Evolutionary conservation across 1,284 basidiomycete species (phyloP), one percentile per base, ranked within the genome.

Genomic region (Dichomitus squalens): DNA sequence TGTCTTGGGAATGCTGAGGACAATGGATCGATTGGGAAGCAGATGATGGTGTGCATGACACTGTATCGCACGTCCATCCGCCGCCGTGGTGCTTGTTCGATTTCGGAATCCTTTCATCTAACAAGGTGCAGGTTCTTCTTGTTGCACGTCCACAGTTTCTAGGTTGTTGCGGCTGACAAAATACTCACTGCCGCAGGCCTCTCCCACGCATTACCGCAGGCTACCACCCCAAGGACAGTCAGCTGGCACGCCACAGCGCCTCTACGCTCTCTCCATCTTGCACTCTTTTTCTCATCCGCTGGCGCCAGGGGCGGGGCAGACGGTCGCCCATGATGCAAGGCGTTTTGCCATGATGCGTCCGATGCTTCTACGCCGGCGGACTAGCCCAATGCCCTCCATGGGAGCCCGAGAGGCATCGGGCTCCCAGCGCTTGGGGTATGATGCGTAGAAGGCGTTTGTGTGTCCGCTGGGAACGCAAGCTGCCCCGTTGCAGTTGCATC

Each of bases 351-450:
- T 53, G 41, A 47, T 46, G 43, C 43, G 43, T 33, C 29, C 52
- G 48, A 18, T 48, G 48, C 48, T 54, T 48, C 52, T 31, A 29
- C 34, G 35, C 46, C 29, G 16, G 18, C 29, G 46, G 31, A 5
- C 46, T 48, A 21, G 34, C 48, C 48, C 48, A 35, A 21, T 20
- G 33, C 48, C 48, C 48, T 38, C 56, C 59, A 57, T 64, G 62
- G 62, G 62, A 64, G 59, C 52, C 62, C 62, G 62, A 60, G 14
- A 35, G 16, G 25, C 44, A 46, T 60, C 62, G 62, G 62, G 62
- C 62, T 64, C 59, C 23, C 62, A 61, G 59, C 57, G 62, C 59
- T 52, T 58, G 51, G 7, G 39, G 43, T 18, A 48, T 48, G 53
- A 48, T 50, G 47, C 47, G 48, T 47, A 38, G 36, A 53, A 56